Evolutionary conservation across 192 early-diverging fungal species (phyloP).

Genomic region (Coemansia sp.): DNA sequence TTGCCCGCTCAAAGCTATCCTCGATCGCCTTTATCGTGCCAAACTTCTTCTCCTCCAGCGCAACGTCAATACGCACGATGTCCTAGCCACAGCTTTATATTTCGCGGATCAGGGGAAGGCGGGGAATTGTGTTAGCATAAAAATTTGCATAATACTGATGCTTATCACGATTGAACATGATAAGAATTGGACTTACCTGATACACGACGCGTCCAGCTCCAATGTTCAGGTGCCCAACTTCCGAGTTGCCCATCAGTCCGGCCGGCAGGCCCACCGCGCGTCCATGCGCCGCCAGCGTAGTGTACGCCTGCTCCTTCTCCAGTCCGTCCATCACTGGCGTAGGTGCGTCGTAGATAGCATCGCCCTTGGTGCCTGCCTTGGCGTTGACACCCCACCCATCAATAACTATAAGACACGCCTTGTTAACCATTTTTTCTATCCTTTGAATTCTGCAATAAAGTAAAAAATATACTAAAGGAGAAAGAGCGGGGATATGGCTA

Average conservation of each 20-base stretch:
- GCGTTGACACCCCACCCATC: slow-evolving; percentile 97
- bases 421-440: slow-evolving; percentile 50
- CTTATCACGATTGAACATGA: slow-evolving; percentile 8
- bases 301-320: slow-evolving; percentile 70
- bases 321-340: slow-evolving; percentile 92
- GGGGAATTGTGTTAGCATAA: not conserved
- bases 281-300: slow-evolving; percentile 88
- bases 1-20: slow-evolving; percentile 82
- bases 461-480: slow-evolving; percentile 7
- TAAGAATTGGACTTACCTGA: slow-evolving; percentile 56
- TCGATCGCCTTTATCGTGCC: slow-evolving; percentile 70
- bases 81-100: slow-evolving; percentile 55
- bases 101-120: not conserved
- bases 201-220: slow-evolving; percentile 98
- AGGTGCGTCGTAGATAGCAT: slow-evolving; percentile 88
- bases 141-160: not conserved
- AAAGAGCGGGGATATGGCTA: not conserved
- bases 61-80: slow-evolving; percentile 96
- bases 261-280: slow-evolving; percentile 93
- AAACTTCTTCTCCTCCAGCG: slow-evolving; percentile 84
- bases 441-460: not conserved
- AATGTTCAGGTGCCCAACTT: slow-evolving; percentile 99
- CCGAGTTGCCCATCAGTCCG: slow-evolving; percentile 99
- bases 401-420: slow-evolving; percentile 88
- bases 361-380: slow-evolving; percentile 68